Percentiles rank a stretch among this genome's conserved stretches.
These are phyloP conservation scores for Thozetella sp. DNA, from an alignment of 495 filamentous ascomycete species.

Conservation along the genomic window DNA sequence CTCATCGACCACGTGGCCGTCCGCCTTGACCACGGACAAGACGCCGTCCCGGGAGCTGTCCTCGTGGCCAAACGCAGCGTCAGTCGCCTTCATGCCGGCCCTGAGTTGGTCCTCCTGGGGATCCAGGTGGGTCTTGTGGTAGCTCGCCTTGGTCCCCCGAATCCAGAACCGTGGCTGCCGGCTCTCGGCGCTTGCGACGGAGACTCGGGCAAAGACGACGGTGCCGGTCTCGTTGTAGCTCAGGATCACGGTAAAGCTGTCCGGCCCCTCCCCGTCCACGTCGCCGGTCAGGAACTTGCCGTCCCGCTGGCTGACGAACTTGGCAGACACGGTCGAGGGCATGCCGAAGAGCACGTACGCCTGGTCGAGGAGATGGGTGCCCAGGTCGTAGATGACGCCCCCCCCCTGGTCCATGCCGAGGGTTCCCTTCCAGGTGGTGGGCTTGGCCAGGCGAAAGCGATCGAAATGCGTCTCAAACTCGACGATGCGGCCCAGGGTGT, in stretches of 20 bases:
- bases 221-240: conserved; percentile 61
- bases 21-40: conserved; percentile 38
- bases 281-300: conserved; percentile 32
- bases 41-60: conserved; percentile 38
- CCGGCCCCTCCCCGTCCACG: conserved; percentile 62
- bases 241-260: conserved; percentile 69
- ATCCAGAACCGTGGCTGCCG: conserved; percentile 81
- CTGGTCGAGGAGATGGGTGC: conserved; percentile 84
- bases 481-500: conserved; percentile 62
- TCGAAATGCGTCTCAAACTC: conserved; percentile 81
- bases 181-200: conserved; percentile 68
- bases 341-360: conserved; percentile 76
- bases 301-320: conserved; percentile 68
- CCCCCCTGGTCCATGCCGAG: conserved; percentile 64
- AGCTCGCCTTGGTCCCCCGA: conserved; percentile 78
- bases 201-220: conserved; percentile 69
- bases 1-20: conserved; percentile 36
- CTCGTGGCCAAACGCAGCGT: conserved; percentile 70
- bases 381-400: conserved; percentile 80
- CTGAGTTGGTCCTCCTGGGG: conserved; percentile 82
- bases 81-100: conserved; percentile 64
- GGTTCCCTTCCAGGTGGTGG: conserved; percentile 68
- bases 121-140: conserved; percentile 78
- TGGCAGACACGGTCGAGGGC: conserved; percentile 68
- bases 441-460: conserved; percentile 64